Base-by-base conservation (phyloP, 371 early-diverging fungal species). In the Actinomortierella ambigua region DNA sequence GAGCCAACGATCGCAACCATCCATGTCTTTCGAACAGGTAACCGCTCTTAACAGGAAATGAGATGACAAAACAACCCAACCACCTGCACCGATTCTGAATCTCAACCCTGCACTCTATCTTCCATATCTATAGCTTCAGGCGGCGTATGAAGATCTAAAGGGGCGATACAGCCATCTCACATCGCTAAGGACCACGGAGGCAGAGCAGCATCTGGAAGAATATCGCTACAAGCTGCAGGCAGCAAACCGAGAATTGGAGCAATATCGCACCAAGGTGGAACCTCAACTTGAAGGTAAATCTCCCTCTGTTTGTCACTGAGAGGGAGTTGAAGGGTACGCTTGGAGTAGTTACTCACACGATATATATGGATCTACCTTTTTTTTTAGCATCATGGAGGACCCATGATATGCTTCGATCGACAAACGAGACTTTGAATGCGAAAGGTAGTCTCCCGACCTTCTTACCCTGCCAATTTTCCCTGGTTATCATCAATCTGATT, bases 271-370 rank as follows among this genome's bases (percentile, higher is more conserved):
- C n/a, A 59, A 63, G 18, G 63, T 59, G 14, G 73, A 73, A 34
- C 73, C 63, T 4, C 73, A 65, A 24, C 57, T 73, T 24, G 63
- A 63, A 24, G 62, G 73, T 73, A 66, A 34, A 60, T 41, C 13
- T 44, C 9, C 26, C 34, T 5, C 13, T 24, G 1, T 29, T 8
- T 11, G 11, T 22, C 20, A n/a, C 39, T 20, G 41, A 41, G 41
- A 41, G 41, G 15, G 41, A 41, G 41, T 11, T 8, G 15, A 15
- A 41, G 41, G 15, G 41, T 11, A 15, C 41, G 41, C 41, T n/a
- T n/a, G n/a, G n/a, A n/a, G n/a, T n/a, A n/a, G n/a, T n/a, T n/a
- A n/a, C n/a, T n/a, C n/a, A n/a, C n/a, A n/a, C n/a, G n/a, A n/a
- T n/a, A n/a, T n/a, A n/a, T n/a, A 14, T 11, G 52, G 8, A 22